Percentiles rank a stretch among this genome's conserved stretches.
These are phyloP conservation scores for Sarocladiaceae sp. DNA, from an alignment of 2,329 filamentous ascomycete genomes.

Conservation along the genomic window DNA sequence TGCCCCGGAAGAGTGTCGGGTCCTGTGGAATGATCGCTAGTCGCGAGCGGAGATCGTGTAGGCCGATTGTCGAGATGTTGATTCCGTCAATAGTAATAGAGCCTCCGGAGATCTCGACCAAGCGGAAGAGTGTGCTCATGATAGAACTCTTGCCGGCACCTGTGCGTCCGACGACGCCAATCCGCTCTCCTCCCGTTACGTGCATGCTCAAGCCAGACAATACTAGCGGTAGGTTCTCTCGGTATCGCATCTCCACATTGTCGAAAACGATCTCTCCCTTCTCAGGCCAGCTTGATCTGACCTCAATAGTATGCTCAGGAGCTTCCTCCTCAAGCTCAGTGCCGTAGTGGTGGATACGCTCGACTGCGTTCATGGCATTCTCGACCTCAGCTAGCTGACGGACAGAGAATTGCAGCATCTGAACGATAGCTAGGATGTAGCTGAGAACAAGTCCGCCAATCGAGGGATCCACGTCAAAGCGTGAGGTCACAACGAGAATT, in stretches of 20 bases:
- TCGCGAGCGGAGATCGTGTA: conserved; percentile 68
- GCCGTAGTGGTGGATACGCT: conserved; percentile 86
- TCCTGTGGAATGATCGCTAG: conserved; percentile 82
- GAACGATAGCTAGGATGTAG: conserved; percentile 88
- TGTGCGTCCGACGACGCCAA: conserved; percentile 75
- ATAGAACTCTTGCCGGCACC: conserved; percentile 80
- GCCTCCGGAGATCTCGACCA: conserved; percentile 59
- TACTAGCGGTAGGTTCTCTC: conserved; percentile 64
- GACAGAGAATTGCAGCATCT: conserved; percentile 94
- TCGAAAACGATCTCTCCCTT: conserved; percentile 74
- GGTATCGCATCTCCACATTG: conserved; percentile 73
- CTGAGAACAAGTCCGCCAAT: conserved; percentile 84
- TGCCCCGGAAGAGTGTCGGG: conserved; percentile 75
- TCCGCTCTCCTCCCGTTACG: conserved; percentile 67
- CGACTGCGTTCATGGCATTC: conserved; percentile 96
- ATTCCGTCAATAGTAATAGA: conserved; percentile 60
- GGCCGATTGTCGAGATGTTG: conserved; percentile 66
- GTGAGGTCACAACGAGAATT: conserved; percentile 85
- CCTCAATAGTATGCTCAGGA: conserved; percentile 67
- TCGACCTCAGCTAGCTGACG: conserved; percentile 92
- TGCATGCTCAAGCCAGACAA: conserved; percentile 66
- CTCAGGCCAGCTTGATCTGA: conserved; percentile 76
- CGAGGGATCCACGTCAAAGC: conserved; percentile 77
- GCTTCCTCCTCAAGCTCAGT: conserved; percentile 84
- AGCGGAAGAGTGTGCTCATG: conserved; percentile 75